Conservation (phyloP, 1,284 basidiomycete genomes). For the Naganishia cerealis region DNA sequence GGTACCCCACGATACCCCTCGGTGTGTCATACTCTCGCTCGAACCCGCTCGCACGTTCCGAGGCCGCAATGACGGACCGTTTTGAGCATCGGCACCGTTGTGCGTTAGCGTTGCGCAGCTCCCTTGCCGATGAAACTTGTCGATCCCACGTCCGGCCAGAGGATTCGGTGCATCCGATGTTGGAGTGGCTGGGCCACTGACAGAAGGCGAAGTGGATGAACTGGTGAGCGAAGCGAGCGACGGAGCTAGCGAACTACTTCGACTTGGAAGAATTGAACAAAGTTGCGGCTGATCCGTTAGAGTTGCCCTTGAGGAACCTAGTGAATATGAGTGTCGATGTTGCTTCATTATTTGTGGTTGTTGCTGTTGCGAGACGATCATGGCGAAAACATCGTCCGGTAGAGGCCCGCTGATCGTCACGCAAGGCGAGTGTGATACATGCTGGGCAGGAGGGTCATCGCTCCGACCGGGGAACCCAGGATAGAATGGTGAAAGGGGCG, state of each 20-base stretch:
- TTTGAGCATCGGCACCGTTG: background rate
- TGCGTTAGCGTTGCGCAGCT: background rate
- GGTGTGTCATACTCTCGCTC: slow-evolving; percentile 20
- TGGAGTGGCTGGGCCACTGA: slow-evolving; percentile 24
- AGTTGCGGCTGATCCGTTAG: background rate
- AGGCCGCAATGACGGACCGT: background rate
- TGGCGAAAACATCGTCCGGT: slow-evolving; percentile 22
- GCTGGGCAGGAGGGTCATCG: slow-evolving; percentile 6
- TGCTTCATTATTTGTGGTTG: background rate
- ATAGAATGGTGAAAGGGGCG: slow-evolving; percentile 23
- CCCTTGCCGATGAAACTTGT: background rate
- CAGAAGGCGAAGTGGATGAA: slow-evolving; percentile 1
- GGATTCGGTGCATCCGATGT: slow-evolving; percentile 7
- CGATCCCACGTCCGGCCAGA: background rate
- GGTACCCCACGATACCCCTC: slow-evolving; percentile 24
- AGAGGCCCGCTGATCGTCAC: slow-evolving; percentile 20
- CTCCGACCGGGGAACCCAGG: slow-evolving; percentile 1
- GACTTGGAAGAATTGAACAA: slow-evolving; percentile 7
- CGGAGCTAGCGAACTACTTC: slow-evolving; percentile 21
- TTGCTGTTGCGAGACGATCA: slow-evolving; percentile 18
- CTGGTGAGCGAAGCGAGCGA: slow-evolving; percentile 14
- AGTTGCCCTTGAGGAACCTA: background rate
- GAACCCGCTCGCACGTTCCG: slow-evolving; percentile 6
- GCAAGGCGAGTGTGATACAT: background rate
- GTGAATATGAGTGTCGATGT: slow-evolving; percentile 2